Evolutionary conservation across 1,139 yeast species (phyloP), one percentile per base, ranked within the genome.

Genomic region (Starmera stellimalicola): DNA sequence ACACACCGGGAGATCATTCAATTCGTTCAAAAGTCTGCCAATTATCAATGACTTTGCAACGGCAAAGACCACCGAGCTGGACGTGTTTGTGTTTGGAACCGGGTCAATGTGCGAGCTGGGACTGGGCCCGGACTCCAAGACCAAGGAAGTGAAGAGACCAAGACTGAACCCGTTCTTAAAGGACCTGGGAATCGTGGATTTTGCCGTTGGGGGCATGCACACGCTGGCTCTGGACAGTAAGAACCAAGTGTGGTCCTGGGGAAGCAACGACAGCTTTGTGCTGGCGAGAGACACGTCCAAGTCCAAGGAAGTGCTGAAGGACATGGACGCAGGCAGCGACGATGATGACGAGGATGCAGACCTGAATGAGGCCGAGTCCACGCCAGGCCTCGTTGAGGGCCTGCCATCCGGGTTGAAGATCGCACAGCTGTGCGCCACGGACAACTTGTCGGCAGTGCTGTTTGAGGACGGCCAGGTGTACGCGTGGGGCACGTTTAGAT

Each of bases 51-150:
- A 41, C 26, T 43, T 47, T 27, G 47, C 51, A 24, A 25, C 34
- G 9, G 37, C 44, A 10, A 48, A 40, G 30, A 33, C 45, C 5
- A 36, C 39, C 3, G 34, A 39, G 14, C 61, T 88, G 35, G 93
- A 85, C 49, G 66, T 91, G 2, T 91, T 82, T 54, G 94, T 84
- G 26, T 91, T 94, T 81, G 99, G 99, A 23, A 73, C 94, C 1
- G 98, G 98, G 1, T 78, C 95, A 1, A 88, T 91, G 88, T 87
- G 96, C 63, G 98, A 93, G 54, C 65, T 91, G 25, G 99, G 98
- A 1, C 65, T 91, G 12, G 99, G 98, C 0, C 96, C 97, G 10
- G 70, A 67, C 22, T 83, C 94, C 3, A 78, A 69, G 42, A 91
- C 84, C 26, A 85, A 87, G 43, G 95, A 88, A 55, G 96, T 91